Evolutionary conservation across 2,329 filamentous ascomycete genomes (phyloP), one percentile per base, ranked within the genome.

Genomic region (Eurotiales sp.): DNA sequence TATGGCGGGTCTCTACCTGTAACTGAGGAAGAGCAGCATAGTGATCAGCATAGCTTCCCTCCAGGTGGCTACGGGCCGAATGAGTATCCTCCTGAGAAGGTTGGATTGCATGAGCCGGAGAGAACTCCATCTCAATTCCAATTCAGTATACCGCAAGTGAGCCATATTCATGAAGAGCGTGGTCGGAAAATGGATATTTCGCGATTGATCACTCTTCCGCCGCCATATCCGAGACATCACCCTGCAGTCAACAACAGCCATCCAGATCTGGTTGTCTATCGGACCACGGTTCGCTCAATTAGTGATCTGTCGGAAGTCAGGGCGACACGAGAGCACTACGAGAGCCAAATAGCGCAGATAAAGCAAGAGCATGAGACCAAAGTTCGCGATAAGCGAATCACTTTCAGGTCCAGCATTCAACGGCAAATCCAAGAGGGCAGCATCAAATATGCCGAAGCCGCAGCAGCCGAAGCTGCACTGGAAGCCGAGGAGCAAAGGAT

Each of bases 231-330:
- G 1, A 85, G 92, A 7, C 92, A 97, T 63, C 87, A 97, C 61
- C 93, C 93, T 8, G 93, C 93, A 0, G 88, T 97, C 14, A 96
- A 95, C 67, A 99, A 97, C 64, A 95, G 83, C 59, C 93, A 99
- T 64, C 93, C 93, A 0, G 87, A 95, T 57, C 79, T 99, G n/a
- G 80, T 86, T 0, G 79, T 83, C 1, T 91, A 88, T 42, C 84
- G 93, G 45, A 83, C 78, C 3, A 80, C 84, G 0, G 87, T 96
- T 17, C 83, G 90, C 12, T 77, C 79, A 1, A 72, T 96, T 36
- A 87, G 85, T 47, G 85, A 93, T 59, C 72, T 96, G 45, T 77
- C 79, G 14, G 88, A 93, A 61, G 73, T 92, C 4, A 80, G 85
- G 52, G 77, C 76, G 0, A 85, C 85, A 1, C 88, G 90, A 51